These are phyloP conservation scores for Phytophthora ohioensis DNA, from an alignment of 352 stramenopile species.

Conservation along the genomic window DNA sequence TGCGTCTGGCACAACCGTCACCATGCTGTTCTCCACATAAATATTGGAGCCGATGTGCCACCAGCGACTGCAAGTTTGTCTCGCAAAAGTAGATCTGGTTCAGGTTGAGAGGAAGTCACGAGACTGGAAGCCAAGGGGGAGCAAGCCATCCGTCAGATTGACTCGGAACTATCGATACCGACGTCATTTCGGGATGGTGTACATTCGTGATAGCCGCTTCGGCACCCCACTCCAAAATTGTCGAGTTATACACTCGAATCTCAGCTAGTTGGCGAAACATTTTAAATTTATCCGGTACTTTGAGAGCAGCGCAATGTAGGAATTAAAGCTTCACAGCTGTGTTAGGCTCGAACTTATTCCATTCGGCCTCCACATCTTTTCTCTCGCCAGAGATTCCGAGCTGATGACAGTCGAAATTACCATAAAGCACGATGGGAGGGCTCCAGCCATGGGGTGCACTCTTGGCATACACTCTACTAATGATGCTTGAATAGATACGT, in stretches of 20 bases:
- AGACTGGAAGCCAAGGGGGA: slow-evolving; percentile 49
- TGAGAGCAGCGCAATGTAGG: slow-evolving; percentile 39
- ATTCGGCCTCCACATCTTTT: slow-evolving; percentile 16
- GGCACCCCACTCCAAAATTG: slow-evolving; percentile 34
- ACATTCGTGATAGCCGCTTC: slow-evolving; percentile 36
- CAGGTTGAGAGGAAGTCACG: slow-evolving; percentile 33
- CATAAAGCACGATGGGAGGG: slow-evolving; percentile 38
- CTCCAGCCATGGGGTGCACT: slow-evolving; percentile 41
- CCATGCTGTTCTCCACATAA: slow-evolving; percentile 27
- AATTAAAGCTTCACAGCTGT: slow-evolving; percentile 34
- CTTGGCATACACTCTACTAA: slow-evolving; percentile 23
- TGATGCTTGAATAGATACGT: slow-evolving; percentile 7
- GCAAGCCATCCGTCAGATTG: slow-evolving; percentile 26
- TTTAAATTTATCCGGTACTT: slow-evolving; percentile 38
- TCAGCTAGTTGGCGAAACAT: slow-evolving; percentile 42
- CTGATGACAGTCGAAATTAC: slow-evolving; percentile 44
- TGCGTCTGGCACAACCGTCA: slow-evolving; percentile 11
- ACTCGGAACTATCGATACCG: slow-evolving; percentile 41
- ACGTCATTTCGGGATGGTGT: slow-evolving; percentile 39
- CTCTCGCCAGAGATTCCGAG: slow-evolving; percentile 6
- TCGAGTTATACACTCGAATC: slow-evolving; percentile 49
- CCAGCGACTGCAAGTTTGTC: slow-evolving; percentile 42
- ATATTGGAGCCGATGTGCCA: slow-evolving; percentile 32
- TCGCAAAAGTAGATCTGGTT: slow-evolving; percentile 43
- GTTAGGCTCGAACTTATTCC: slow-evolving; percentile 29